Evolutionary conservation across 495 filamentous ascomycete species (phyloP).

Genomic region (Stereocaulon alpinum): DNA sequence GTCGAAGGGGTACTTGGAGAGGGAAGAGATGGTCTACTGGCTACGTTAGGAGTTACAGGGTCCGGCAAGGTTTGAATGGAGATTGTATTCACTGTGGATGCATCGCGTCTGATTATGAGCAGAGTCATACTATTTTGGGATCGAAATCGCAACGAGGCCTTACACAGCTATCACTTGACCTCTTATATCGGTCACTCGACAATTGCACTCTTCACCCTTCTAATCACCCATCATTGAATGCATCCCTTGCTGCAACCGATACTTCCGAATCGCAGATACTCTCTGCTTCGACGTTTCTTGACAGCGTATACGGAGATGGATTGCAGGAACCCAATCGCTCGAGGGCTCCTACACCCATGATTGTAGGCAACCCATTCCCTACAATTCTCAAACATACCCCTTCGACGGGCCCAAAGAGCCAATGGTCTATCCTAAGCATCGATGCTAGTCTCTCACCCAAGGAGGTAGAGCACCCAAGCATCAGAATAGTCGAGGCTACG

Average conservation of each 20-base stretch:
- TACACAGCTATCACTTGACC: conserved; percentile 82
- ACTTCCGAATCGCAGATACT: conserved; percentile 76
- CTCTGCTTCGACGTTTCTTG: conserved; percentile 66
- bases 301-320: conserved; percentile 64
- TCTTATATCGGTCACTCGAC: conserved; percentile 71
- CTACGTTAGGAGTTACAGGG: conserved; percentile 89
- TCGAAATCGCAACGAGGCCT: conserved; percentile 76
- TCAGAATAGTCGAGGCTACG: conserved; percentile 36
- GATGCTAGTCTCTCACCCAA: conserved; percentile 7
- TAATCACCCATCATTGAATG: conserved; percentile 48
- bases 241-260: conserved; percentile 65
- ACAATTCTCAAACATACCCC: conserved; percentile 2
- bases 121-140: conserved; percentile 97
- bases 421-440: conserved; percentile 23
- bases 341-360: conserved; percentile 72
- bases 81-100: neutral
- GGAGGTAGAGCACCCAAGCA: conserved; percentile 18
- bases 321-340: conserved; percentile 49
- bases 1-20: conserved; percentile 71
- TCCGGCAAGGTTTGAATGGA: conserved; percentile 69
- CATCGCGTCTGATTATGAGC: conserved; percentile 21
- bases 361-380: conserved; percentile 42
- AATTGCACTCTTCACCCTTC: conserved; percentile 52
- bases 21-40: conserved; percentile 79
- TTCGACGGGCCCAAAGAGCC: conserved; percentile 16